Base-by-base conservation (phyloP, 805 yeast species). In the Cyberlindnera bimundalis region DNA sequence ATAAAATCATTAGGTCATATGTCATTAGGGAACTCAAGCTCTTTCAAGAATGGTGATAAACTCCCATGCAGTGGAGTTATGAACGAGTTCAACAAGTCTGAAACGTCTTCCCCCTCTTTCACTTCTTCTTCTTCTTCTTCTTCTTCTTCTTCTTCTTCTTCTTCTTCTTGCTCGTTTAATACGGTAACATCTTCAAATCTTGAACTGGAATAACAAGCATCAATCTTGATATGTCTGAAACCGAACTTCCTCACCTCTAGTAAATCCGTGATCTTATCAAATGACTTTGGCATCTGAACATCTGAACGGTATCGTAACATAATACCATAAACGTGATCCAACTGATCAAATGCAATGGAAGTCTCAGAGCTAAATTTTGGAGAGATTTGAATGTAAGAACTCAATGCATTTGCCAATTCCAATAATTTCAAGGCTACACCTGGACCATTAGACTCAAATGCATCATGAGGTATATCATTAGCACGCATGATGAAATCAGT, bases 371-470 rank as follows among this genome's bases (percentile, higher is more conserved):
- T 36, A n/a, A 14, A 42, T 8, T 5, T 40, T n/a, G 37, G 41
- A 4, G 42, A 37, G 28, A 37, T 24, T 20, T 29, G 35, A 15
- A 42, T 47, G 29, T 33, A 50, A 4, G 47, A 30, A 26, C 44
- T 40, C 11, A 53, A 20, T 1, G 53, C 46, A 21, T 47, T 47
- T n/a, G 51, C 53, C 16, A 53, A 42, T 26, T 52, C 53, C 17
- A 52, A 17, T n/a, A 53, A 31, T 37, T 53, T 53, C 18, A 39
- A 21, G 2, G 49, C 45, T 5, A 42, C 56, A 29, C 58, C 56
- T 3, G 51, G 53, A 4, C 58, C 58, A 35, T 53, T 53, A 1
- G 51, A 42, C 33, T 52, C 58, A 35, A 48, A 50, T 1, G 56
- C 58, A 25, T 45, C 50, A 16, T 36, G 38, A 13, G 58, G 51